Percentiles rank a stretch among this genome's conserved stretches.
Conservation (phyloP, 2,329 filamentous ascomycete genomes). For the Fusarium torulosum region DNA sequence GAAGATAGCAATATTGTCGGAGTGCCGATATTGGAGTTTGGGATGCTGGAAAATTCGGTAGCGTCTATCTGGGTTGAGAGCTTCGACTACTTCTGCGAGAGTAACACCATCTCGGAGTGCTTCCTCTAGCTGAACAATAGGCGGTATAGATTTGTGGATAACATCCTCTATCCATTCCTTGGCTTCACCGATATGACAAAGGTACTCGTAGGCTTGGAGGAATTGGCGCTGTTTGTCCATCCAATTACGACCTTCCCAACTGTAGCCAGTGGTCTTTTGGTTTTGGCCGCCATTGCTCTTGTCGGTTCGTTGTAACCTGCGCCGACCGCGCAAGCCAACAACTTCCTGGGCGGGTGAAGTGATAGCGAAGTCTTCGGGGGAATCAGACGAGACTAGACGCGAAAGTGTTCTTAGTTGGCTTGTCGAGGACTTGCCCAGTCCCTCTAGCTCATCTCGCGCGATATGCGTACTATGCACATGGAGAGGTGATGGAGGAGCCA, state of each 20-base stretch:
- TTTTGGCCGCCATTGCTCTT: slow-evolving; percentile 62
- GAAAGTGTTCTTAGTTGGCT: slow-evolving; percentile 90
- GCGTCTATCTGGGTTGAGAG: slow-evolving; percentile 81
- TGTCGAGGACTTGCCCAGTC: slow-evolving; percentile 88
- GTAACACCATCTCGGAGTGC: slow-evolving; percentile 93
- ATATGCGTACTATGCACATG: slow-evolving; percentile 59
- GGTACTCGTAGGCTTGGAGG: slow-evolving; percentile 95
- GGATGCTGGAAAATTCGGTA: slow-evolving; percentile 87
- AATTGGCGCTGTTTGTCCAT: slow-evolving; percentile 99
- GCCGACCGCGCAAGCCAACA: slow-evolving; percentile 84
- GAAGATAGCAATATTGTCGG: slow-evolving; percentile 97
- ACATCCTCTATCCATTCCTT: slow-evolving; percentile 99
- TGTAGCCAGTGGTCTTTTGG: slow-evolving; percentile 66
- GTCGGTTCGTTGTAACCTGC: slow-evolving; percentile 80
- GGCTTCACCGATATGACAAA: slow-evolving; percentile 98
- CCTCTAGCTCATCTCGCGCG: slow-evolving; percentile 79
- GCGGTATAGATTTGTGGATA: slow-evolving; percentile 85
- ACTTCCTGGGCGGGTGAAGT: slow-evolving; percentile 86
- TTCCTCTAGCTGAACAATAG: slow-evolving; percentile 94
- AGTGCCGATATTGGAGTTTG: slow-evolving; percentile 92
- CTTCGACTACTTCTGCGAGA: slow-evolving; percentile 91
- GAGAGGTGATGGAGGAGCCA: slow-evolving; percentile 49
- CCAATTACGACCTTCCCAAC: slow-evolving; percentile 90
- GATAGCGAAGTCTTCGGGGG: slow-evolving; percentile 84
- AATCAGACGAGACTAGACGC: slow-evolving; percentile 80